phyloP scores from a whole-genome alignment of 2,329 filamentous ascomycete species.

The Colletotrichum sp. region DNA sequence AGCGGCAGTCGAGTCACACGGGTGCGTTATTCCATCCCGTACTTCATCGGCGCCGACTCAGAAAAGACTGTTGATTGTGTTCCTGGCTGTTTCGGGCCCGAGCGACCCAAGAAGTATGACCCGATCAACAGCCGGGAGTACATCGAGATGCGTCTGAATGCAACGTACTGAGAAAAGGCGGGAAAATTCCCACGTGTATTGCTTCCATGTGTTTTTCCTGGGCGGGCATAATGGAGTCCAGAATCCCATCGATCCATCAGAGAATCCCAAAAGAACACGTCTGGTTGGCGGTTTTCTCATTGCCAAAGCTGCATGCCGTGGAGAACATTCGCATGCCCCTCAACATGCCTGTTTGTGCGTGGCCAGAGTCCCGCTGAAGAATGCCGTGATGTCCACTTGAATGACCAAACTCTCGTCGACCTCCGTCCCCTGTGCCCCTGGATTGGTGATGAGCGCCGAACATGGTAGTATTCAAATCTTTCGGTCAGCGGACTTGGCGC shows the following conservation, averaged over 20 bases:
- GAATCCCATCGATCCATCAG: neutral
- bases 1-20: conserved; percentile 45
- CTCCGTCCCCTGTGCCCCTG: neutral
- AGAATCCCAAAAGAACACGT: neutral
- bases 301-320: neutral
- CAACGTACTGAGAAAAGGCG: conserved; percentile 17
- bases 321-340: neutral
- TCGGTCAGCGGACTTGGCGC: neutral
- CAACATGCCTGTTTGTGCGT: neutral
- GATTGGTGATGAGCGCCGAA: neutral
- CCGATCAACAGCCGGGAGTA: conserved; percentile 38
- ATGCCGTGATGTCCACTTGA: neutral
- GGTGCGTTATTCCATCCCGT: conserved; percentile 64
- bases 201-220: neutral
- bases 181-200: neutral
- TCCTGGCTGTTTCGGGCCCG: conserved; percentile 45
- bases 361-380: neutral
- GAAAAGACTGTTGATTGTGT: conserved; percentile 57
- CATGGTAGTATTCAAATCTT: neutral
- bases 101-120: conserved; percentile 53
- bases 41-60: conserved; percentile 58
- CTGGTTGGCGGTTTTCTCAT: neutral
- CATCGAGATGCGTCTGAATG: conserved; percentile 29
- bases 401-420: neutral
- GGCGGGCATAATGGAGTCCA: neutral